Base-by-base conservation (phyloP, 1,139 yeast species). In the Diutina mesorugosa region DNA sequence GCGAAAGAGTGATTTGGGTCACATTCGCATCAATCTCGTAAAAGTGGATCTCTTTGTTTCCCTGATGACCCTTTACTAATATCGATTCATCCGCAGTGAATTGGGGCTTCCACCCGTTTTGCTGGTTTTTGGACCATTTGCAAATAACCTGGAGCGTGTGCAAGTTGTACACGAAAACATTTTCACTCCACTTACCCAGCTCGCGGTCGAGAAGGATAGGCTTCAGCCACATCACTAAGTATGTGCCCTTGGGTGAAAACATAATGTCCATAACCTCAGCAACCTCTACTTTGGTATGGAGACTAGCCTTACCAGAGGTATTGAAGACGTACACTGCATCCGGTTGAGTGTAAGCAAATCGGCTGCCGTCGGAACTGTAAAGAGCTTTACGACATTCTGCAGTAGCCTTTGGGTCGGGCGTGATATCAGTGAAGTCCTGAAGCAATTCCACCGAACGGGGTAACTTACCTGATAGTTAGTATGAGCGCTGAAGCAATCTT, bases 21-120 rank as follows among this genome's bases (percentile, higher is more conserved):
- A 66, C 61, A 60, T 62, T 63, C 5, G 62, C 67, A 50, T 77
- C 75, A 63, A 85, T 76, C 62, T 79, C 78, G 67, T 78, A 89
- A 64, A 91, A 84, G 67, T 89, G 95, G 58, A 90, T 77, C 67
- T 87, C 89, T 63, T 80, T 81, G 62, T 72, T 72, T 6, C 41
- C 45, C 64, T 72, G 71, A 58, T 80, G 77, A 63, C 84, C 73
- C 65, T 85, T 80, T 55, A 90, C 87, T 69, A 87, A 78, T 62
- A 81, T 74, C 62, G 79, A 76, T 72, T 90, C 93, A 68, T 90
- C 95, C 59, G 79, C 78, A 14, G 95, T 87, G 69, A 86, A 90
- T 72, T 90, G 96, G 45, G 95, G 87, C 66, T 83, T 84, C 97
- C 99, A 91, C 38, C 93, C 95, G 59, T 83, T 82, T 73, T 93